Evolutionary conservation across 1,284 basidiomycete genomes (phyloP).

Genomic region (Melampsora occidentalis): DNA sequence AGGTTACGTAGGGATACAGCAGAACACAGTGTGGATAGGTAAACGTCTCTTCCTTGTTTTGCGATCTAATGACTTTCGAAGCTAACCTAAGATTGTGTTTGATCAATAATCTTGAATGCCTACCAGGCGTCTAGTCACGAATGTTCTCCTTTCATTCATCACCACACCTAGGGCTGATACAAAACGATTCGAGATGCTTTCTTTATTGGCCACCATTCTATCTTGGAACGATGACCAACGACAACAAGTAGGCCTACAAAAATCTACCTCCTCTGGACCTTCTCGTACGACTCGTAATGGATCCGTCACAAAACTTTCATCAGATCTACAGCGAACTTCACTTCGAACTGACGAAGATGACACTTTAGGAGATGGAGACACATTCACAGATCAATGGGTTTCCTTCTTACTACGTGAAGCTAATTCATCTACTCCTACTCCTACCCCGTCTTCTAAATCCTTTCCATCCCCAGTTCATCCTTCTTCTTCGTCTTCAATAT

Average conservation of each 20-base stretch:
- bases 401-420: slow-evolving; percentile 42
- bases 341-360: not conserved
- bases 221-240: slow-evolving; percentile 86
- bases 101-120: not conserved
- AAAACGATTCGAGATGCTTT: slow-evolving; percentile 95
- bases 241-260: slow-evolving; percentile 82
- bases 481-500: not conserved
- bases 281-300: not conserved
- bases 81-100: slow-evolving; percentile 14
- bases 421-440: slow-evolving; percentile 21
- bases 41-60: slow-evolving; percentile 36
- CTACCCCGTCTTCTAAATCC: slow-evolving; percentile 5
- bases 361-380: slow-evolving; percentile 41
- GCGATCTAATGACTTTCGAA: not conserved
- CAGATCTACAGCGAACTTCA: not conserved
- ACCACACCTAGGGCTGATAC: slow-evolving; percentile 82
- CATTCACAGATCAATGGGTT: slow-evolving; percentile 44
- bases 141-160: slow-evolving; percentile 88
- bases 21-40: slow-evolving; percentile 81
- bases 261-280: slow-evolving; percentile 55
- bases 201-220: slow-evolving; percentile 79
- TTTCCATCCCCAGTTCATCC: slow-evolving; percentile 4
- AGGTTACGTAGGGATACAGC: slow-evolving; percentile 79
- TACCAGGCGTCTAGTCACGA: slow-evolving; percentile 78
- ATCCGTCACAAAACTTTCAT: slow-evolving; percentile 6